Evolutionary conservation across 2,329 filamentous ascomycete genomes (phyloP).

Genomic region (Lachnellula occidentalis): DNA sequence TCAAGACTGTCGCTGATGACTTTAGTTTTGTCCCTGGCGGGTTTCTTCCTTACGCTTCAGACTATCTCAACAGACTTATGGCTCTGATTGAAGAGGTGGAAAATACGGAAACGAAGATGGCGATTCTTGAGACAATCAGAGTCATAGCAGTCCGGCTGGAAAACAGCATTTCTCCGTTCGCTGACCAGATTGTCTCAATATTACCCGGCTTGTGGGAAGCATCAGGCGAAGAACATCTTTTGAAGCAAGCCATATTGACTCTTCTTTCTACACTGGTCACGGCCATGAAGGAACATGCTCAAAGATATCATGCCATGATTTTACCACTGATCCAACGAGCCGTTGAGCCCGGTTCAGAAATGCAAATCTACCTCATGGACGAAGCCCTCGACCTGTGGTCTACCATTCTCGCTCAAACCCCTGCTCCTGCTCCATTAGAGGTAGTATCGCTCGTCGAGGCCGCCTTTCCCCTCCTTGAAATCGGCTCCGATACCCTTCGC

Average conservation of each 20-base stretch:
- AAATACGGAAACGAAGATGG: slow-evolving; percentile 83
- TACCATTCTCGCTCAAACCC: slow-evolving; percentile 63
- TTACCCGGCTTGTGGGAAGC: slow-evolving; percentile 81
- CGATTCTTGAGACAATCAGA: slow-evolving; percentile 79
- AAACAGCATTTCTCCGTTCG: slow-evolving; percentile 59
- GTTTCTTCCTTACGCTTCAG: slow-evolving; percentile 73
- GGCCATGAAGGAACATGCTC: slow-evolving; percentile 73
- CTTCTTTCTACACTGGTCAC: slow-evolving; percentile 81
- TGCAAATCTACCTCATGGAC: slow-evolving; percentile 79
- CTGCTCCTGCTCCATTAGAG: slow-evolving; percentile 53
- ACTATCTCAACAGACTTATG: slow-evolving; percentile 69
- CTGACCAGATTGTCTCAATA: slow-evolving; percentile 75
- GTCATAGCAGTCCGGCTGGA: slow-evolving; percentile 79
- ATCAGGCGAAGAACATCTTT: slow-evolving; percentile 73
- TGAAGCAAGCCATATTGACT: slow-evolving; percentile 88
- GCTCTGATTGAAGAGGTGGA: slow-evolving; percentile 74
- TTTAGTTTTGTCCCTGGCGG: slow-evolving; percentile 70
- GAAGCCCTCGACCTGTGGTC: slow-evolving; percentile 89
- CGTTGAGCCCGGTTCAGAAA: slow-evolving; percentile 67
- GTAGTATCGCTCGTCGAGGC: slow-evolving; percentile 59
- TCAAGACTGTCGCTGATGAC: slow-evolving; percentile 76
- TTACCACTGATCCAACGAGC: slow-evolving; percentile 78
- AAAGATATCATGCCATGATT: slow-evolving; percentile 73
- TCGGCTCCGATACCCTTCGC: slow-evolving; percentile 57
- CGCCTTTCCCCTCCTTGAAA: slow-evolving; percentile 60